Conservation (phyloP, 306 rosid species). For the Dalbergia cultrata region DNA sequence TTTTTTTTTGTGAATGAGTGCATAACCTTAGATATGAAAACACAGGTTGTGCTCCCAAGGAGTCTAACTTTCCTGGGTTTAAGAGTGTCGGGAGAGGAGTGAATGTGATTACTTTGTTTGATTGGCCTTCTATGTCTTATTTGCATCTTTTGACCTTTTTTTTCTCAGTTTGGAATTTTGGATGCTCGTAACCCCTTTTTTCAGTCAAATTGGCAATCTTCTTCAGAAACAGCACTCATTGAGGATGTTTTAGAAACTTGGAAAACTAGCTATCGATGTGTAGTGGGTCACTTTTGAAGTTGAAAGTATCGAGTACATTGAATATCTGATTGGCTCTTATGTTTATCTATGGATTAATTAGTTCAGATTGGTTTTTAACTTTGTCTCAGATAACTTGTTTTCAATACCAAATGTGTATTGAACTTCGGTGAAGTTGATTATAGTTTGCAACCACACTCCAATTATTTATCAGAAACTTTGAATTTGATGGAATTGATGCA, state of each 20-base stretch:
- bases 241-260: constrained; percentile 13
- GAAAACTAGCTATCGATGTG: neutral
- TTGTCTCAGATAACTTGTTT: neutral
- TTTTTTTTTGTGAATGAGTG: neutral
- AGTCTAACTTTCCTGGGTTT: neutral
- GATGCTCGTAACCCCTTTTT: neutral
- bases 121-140: neutral
- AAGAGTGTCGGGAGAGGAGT: neutral
- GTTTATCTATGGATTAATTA: neutral
- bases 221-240: neutral
- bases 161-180: neutral
- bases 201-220: neutral
- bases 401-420: neutral
- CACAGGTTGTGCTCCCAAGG: neutral
- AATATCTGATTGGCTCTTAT: neutral
- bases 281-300: neutral
- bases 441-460: neutral
- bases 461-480: constrained; percentile 14
- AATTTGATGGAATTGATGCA: neutral
- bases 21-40: neutral
- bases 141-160: neutral
- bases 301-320: constrained; percentile 1
- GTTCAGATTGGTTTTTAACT: constrained; percentile 3
- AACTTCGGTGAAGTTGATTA: constrained; percentile 12
- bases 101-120: neutral